Conservation (phyloP, 2,329 filamentous ascomycete species). For the Pseudogymnoascus sp. region DNA sequence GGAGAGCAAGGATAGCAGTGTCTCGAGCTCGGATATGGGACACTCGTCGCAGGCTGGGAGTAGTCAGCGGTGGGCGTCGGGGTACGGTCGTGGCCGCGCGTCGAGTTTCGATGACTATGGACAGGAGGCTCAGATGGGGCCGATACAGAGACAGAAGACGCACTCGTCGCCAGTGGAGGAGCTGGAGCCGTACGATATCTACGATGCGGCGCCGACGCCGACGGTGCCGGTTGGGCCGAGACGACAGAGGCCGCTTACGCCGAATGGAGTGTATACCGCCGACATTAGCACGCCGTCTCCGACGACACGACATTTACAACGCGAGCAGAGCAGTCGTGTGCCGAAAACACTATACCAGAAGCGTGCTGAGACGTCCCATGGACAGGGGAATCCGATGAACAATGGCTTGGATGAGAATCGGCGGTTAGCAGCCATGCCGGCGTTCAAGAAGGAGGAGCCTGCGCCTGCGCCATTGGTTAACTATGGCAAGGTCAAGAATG, state of each 20-base stretch:
- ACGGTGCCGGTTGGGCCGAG: slow-evolving; percentile 75
- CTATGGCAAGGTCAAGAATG: slow-evolving; percentile 38
- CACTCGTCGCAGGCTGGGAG: slow-evolving; percentile 46
- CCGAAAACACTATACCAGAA: neutral
- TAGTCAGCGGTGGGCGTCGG: slow-evolving; percentile 51
- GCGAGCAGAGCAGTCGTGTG: slow-evolving; percentile 26
- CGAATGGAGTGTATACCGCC: slow-evolving; percentile 26
- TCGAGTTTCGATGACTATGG: slow-evolving; percentile 65
- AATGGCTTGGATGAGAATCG: slow-evolving; percentile 19
- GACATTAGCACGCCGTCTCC: slow-evolving; percentile 8
- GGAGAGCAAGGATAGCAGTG: slow-evolving; percentile 64
- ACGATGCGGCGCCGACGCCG: slow-evolving; percentile 79
- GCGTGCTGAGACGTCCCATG: neutral
- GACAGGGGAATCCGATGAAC: neutral
- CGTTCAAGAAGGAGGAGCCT: slow-evolving; percentile 38
- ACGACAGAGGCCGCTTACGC: slow-evolving; percentile 36
- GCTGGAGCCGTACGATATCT: slow-evolving; percentile 37
- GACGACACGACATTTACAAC: slow-evolving; percentile 26
- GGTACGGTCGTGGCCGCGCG: slow-evolving; percentile 43
- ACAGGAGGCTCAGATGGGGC: slow-evolving; percentile 30
- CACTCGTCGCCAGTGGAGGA: slow-evolving; percentile 15
- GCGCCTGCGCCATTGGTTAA: slow-evolving; percentile 46
- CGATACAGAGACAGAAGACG: slow-evolving; percentile 27
- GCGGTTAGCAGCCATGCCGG: slow-evolving; percentile 26
- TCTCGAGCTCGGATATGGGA: slow-evolving; percentile 57